Percentiles rank a stretch among this genome's conserved stretches.
phyloP scores from a whole-genome alignment of 139 green algal genomes.

The Chlorella ohadii region DNA sequence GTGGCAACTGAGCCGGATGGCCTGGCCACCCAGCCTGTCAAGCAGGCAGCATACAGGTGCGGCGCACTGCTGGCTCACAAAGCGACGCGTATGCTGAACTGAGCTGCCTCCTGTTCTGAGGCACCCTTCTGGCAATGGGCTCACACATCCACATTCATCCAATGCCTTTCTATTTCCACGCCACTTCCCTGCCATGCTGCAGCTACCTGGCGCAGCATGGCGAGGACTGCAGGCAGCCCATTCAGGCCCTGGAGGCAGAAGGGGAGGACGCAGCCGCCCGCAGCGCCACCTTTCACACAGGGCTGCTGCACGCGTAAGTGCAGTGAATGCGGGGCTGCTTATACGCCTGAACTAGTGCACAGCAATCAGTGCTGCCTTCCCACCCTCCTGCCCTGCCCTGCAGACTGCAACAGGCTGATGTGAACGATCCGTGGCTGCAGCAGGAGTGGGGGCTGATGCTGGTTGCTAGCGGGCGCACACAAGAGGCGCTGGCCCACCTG shows the following conservation, averaged over 20 bases:
- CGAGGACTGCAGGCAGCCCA: slow-evolving; percentile 16
- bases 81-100: no score
- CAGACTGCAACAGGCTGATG: slow-evolving; percentile 65
- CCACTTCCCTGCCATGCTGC: no score
- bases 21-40: background rate
- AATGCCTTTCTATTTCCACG: no score
- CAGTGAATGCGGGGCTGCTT: no score
- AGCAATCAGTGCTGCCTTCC: no score
- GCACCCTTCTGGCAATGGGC: no score
- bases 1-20: background rate
- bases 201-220: slow-evolving; percentile 38
- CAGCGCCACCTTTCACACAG: slow-evolving; percentile 35
- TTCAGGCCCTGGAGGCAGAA: background rate
- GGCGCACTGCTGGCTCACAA: no score
- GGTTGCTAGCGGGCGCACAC: slow-evolving; percentile 9
- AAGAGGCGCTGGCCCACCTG: slow-evolving; percentile 41
- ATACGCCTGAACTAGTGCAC: no score
- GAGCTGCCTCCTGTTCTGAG: no score
- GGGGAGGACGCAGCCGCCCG: background rate
- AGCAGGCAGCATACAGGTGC: slow-evolving; percentile 19
- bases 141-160: no score
- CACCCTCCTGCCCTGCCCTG: no score
- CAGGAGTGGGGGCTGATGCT: slow-evolving; percentile 71
- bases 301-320: slow-evolving; percentile 35
- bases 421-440: slow-evolving; percentile 80